Evolutionary conservation across 352 stramenopile species (phyloP).

Genomic region (Globisporangium cystogenes): DNA sequence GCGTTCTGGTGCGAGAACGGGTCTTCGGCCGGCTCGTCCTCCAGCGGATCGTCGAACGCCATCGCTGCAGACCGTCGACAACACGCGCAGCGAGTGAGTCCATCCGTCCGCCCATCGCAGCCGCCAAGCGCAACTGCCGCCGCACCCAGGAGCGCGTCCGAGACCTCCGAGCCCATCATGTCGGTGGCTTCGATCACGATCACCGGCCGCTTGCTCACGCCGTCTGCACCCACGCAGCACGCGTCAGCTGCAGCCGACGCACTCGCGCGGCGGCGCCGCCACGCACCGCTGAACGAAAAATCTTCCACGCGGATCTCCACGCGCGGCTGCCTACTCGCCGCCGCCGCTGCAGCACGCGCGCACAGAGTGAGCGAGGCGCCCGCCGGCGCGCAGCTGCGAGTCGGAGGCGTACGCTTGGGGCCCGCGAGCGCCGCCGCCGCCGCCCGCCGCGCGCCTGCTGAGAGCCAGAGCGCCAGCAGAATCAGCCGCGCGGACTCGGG

Average conservation of each 20-base stretch:
- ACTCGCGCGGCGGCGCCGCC: not conserved
- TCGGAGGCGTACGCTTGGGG: constrained; percentile 10
- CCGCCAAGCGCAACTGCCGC: not conserved
- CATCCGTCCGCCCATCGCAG: not conserved
- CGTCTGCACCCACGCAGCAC: constrained; percentile 32
- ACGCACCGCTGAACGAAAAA: constrained; percentile 17
- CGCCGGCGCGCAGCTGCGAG: not conserved
- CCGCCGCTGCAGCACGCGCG: constrained; percentile 6
- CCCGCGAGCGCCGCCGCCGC: constrained; percentile 7
- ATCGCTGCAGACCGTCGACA: constrained; percentile 8
- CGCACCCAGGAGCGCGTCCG: constrained; percentile 36
- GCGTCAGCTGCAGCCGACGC: no score
- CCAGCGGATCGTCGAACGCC: constrained; percentile 9
- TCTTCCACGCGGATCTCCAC: constrained; percentile 12
- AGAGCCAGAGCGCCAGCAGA: constrained; percentile 20
- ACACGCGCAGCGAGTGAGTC: not conserved
- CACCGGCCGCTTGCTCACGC: constrained; percentile 25
- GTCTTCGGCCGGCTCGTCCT: constrained; percentile 9
- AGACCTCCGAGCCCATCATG: constrained; percentile 45
- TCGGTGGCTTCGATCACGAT: constrained; percentile 48
- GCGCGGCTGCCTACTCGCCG: constrained; percentile 16
- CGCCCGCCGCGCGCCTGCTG: constrained; percentile 18
- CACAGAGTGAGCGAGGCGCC: not conserved
- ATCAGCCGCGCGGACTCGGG: not conserved
- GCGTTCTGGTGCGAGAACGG: constrained; percentile 42